These are phyloP conservation scores for Botrytis galanthina DNA, from an alignment of 2,329 filamentous ascomycete genomes.

Conservation along the genomic window DNA sequence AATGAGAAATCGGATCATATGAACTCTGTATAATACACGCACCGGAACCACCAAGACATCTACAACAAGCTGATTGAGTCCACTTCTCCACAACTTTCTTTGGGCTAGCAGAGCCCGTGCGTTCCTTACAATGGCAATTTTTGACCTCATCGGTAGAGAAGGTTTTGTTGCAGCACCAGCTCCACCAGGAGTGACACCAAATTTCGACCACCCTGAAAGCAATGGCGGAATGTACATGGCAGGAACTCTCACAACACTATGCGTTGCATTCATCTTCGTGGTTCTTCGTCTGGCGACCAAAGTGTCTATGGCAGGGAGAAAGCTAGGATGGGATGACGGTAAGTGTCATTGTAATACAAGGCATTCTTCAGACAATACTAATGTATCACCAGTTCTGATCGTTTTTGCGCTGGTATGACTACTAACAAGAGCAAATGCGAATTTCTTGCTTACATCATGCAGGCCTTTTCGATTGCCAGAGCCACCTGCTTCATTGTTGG, in stretches of 20 bases:
- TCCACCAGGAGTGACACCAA: neutral
- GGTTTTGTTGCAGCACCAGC: neutral
- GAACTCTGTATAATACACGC: neutral
- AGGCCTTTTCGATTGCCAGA: neutral
- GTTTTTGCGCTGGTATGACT: neutral
- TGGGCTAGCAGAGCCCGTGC: neutral
- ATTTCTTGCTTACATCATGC: neutral
- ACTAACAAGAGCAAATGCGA: neutral
- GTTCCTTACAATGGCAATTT: neutral
- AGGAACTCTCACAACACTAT: neutral
- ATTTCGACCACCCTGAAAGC: neutral
- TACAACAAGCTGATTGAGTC: neutral
- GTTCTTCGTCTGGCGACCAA: neutral
- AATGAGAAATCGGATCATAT: neutral
- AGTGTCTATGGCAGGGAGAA: neutral
- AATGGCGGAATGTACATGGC: neutral
- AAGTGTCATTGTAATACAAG: neutral
- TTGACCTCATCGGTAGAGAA: neutral
- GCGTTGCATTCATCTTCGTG: neutral
- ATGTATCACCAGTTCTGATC: neutral
- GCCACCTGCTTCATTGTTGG: neutral
- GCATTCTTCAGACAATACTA: neutral
- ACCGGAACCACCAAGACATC: neutral
- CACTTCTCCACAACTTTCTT: neutral
- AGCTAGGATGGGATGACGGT: neutral